These are phyloP conservation scores for Musa beccarii DNA, from an alignment of 176 grass and related monocot species.

Conservation along the genomic window DNA sequence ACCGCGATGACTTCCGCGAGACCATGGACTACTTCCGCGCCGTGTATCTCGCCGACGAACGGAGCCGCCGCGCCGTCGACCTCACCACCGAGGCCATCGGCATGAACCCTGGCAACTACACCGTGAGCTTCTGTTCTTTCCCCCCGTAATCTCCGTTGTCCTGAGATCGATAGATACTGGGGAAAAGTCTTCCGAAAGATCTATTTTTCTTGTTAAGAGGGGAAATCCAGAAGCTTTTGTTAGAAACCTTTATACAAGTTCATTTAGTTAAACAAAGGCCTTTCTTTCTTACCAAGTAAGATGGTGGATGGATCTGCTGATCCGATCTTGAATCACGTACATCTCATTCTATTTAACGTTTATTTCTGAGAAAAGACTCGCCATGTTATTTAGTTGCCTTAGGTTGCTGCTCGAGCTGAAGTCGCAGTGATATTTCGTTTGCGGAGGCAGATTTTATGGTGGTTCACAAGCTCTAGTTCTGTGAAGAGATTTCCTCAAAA, in stretches of 20 bases:
- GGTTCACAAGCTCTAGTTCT: background rate
- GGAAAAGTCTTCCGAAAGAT: background rate
- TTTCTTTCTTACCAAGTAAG: background rate
- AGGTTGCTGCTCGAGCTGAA: background rate
- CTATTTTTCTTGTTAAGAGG: too few species aligned
- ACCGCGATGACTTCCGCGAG: conserved; percentile 62
- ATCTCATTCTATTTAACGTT: too few species aligned
- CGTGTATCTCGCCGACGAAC: conserved; percentile 52
- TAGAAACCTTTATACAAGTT: background rate
- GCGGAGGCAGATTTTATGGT: too few species aligned
- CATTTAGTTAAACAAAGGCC: background rate
- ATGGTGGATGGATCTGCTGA: background rate
- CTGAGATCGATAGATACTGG: background rate
- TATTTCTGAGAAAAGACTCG: too few species aligned
- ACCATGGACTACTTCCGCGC: conserved; percentile 96
- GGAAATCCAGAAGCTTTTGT: background rate
- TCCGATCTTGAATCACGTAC: too few species aligned
- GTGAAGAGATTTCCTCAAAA: background rate
- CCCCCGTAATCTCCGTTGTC: background rate
- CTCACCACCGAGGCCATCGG: conserved; percentile 61
- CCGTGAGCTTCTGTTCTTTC: conserved; percentile 22
- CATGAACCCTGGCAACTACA: conserved; percentile 85
- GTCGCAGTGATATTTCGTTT: background rate
- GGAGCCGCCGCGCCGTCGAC: conserved; percentile 52
- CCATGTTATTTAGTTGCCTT: too few species aligned